These are phyloP conservation scores for Naganishia onofrii DNA, from an alignment of 768 basidiomycete species.

Conservation along the genomic window DNA sequence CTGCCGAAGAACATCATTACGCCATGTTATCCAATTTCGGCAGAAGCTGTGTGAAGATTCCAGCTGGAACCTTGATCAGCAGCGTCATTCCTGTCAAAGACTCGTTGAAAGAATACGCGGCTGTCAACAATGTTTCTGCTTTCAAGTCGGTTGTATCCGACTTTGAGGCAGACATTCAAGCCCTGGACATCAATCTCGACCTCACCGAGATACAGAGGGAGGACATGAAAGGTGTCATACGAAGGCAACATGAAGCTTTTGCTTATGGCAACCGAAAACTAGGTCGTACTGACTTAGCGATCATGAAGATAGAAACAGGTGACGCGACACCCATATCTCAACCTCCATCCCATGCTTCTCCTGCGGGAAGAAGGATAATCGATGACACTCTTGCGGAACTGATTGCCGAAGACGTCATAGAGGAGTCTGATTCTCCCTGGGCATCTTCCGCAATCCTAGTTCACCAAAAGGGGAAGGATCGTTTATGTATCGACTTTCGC, in stretches of 20 bases:
- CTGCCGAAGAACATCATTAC: not conserved
- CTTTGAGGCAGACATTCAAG: constrained; percentile 1
- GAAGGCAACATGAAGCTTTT: constrained; percentile 14
- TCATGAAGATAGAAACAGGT: not conserved
- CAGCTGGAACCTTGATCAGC: not conserved
- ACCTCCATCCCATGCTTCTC: constrained; percentile 26
- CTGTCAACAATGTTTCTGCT: not conserved
- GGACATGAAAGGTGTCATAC: not conserved
- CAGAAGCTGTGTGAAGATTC: not conserved
- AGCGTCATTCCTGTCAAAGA: not conserved
- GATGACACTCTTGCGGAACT: not conserved
- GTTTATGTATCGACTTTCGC: constrained; percentile 2
- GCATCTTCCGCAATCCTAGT: constrained; percentile 25
- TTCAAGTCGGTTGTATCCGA: not conserved
- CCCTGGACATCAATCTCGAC: constrained; percentile 25
- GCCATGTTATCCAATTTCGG: constrained; percentile 4
- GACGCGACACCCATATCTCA: constrained; percentile 19
- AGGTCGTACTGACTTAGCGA: constrained; percentile 13
- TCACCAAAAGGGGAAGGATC: constrained; percentile 27
- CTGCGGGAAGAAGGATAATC: constrained; percentile 16
- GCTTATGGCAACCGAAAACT: constrained; percentile 15
- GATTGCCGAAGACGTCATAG: too few relatives aligned
- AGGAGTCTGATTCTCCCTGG: constrained; percentile 30
- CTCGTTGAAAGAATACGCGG: not conserved
- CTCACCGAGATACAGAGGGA: not conserved